These are phyloP conservation scores for Coemansia sp. DNA, from an alignment of 192 early-diverging fungal genomes.

Conservation along the genomic window DNA sequence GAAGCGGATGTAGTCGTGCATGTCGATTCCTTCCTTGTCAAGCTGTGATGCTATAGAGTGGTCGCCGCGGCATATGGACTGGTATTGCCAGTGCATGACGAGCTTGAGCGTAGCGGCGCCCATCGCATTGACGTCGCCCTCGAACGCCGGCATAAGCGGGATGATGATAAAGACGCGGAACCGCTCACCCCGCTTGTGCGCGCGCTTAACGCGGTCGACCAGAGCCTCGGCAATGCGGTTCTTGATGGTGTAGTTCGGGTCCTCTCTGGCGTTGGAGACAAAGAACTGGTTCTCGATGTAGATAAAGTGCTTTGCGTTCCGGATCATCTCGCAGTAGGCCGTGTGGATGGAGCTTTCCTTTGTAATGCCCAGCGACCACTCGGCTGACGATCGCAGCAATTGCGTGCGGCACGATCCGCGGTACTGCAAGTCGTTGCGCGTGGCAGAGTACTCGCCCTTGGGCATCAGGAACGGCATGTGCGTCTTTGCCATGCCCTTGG, in stretches of 20 bases:
- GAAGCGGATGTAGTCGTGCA: slow-evolving; percentile 69
- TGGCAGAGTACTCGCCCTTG: slow-evolving; percentile 63
- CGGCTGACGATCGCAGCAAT: slow-evolving; percentile 64
- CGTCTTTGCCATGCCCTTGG: slow-evolving; percentile 60
- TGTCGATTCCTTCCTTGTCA: slow-evolving; percentile 56
- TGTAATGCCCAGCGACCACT: slow-evolving; percentile 66
- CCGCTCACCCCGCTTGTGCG: slow-evolving; percentile 64
- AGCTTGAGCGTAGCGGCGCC: slow-evolving; percentile 71
- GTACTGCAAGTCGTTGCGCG: slow-evolving; percentile 60
- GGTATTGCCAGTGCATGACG: slow-evolving; percentile 81
- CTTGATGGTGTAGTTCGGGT: slow-evolving; percentile 64
- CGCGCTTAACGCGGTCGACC: slow-evolving; percentile 71
- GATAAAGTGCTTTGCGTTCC: slow-evolving; percentile 73
- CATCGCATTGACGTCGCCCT: slow-evolving; percentile 72
- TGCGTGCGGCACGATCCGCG: slow-evolving; percentile 65
- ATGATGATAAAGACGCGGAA: slow-evolving; percentile 80
- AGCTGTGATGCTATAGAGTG: slow-evolving; percentile 67
- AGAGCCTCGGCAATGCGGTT: slow-evolving; percentile 80
- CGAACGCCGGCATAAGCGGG: slow-evolving; percentile 82
- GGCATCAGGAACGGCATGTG: slow-evolving; percentile 68
- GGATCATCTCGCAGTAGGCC: slow-evolving; percentile 74
- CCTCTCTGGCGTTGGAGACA: slow-evolving; percentile 57
- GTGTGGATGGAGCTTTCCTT: slow-evolving; percentile 76
- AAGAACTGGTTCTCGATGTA: slow-evolving; percentile 96
- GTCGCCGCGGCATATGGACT: slow-evolving; percentile 73